These are phyloP conservation scores for Corylus avellana DNA, from an alignment of 306 rosid genomes.

Conservation along the genomic window DNA sequence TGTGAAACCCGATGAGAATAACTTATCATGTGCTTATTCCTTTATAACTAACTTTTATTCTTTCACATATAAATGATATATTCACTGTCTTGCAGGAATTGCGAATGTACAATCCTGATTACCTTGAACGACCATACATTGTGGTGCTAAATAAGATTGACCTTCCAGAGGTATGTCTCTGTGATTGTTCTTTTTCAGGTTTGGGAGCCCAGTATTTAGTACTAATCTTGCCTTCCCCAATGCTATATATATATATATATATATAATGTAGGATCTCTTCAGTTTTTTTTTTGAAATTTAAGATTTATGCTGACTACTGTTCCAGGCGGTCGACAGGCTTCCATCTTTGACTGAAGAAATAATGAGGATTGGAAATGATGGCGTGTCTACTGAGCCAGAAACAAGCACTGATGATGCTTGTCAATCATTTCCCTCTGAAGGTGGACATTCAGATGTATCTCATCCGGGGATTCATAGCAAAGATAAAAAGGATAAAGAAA, in stretches of 20 bases:
- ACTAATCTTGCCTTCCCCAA: slow-evolving; percentile 7
- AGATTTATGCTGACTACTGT: slow-evolving; percentile 10
- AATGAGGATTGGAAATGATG: slow-evolving; percentile 60
- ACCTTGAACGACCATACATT: slow-evolving; percentile 85
- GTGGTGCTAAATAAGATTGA: slow-evolving; percentile 95
- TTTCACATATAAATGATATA: slow-evolving; percentile 20
- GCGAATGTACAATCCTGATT: slow-evolving; percentile 94
- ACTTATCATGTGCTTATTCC: slow-evolving; percentile 10
- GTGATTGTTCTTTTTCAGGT: background rate
- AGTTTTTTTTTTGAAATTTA: slow-evolving; percentile 1
- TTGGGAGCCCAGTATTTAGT: background rate
- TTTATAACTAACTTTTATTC: background rate
- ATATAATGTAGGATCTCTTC: background rate
- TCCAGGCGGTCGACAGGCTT: slow-evolving; percentile 73
- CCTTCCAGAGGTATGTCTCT: slow-evolving; percentile 71
- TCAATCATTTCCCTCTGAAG: slow-evolving; percentile 37
- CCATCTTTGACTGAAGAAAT: slow-evolving; percentile 62
- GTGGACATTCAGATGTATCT: slow-evolving; percentile 21
- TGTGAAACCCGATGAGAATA: background rate
- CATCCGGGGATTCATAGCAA: slow-evolving; percentile 11
- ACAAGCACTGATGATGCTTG: slow-evolving; percentile 32
- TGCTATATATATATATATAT: background rate
- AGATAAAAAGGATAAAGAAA: slow-evolving; percentile 51
- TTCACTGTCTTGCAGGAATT: slow-evolving; percentile 69
- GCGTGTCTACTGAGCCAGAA: slow-evolving; percentile 36